phyloP scores from a whole-genome alignment of 73 alveolate genomes.

The Paramecium sonneborni region DNA sequence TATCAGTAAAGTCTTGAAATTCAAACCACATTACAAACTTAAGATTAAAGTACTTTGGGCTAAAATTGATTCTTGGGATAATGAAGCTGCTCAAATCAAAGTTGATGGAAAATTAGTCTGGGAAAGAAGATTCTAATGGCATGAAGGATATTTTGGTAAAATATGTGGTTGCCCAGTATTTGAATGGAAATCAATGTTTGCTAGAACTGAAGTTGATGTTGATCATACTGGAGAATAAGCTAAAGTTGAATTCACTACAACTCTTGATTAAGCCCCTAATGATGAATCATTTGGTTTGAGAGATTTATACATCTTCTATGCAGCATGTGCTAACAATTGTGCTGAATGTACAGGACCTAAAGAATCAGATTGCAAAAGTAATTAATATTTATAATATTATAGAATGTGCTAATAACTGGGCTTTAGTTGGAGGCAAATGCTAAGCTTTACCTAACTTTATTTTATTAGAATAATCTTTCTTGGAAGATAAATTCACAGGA shows the following conservation, averaged over 20 bases:
- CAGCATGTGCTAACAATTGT: conserved; percentile 54
- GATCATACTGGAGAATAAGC: conserved; percentile 35
- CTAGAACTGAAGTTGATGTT: conserved; percentile 31
- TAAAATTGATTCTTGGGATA: conserved; percentile 53
- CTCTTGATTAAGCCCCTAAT: background rate
- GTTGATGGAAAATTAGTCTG: conserved; percentile 31
- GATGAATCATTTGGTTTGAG: conserved; percentile 48
- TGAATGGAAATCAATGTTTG: conserved; percentile 39
- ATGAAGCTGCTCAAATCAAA: conserved; percentile 43
- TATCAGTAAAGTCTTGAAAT: background rate
- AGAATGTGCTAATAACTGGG: conserved; percentile 56
- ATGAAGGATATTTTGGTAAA: conserved; percentile 19
- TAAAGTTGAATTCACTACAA: background rate
- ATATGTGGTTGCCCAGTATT: background rate
- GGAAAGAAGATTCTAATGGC: conserved; percentile 4
- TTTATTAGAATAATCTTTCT: conserved; percentile 21
- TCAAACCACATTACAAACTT: background rate
- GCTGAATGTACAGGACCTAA: conserved; percentile 58
- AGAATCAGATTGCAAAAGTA: conserved; percentile 20
- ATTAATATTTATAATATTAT: background rate
- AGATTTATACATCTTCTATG: conserved; percentile 19
- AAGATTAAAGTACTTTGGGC: conserved; percentile 15
- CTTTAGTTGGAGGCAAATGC: background rate
- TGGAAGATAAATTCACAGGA: conserved; percentile 46
- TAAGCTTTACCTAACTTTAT: conserved; percentile 27